Evolutionary conservation across 129 eudicot species (phyloP), one percentile per base, ranked within the genome.

Genomic region (Solidago caesia): DNA sequence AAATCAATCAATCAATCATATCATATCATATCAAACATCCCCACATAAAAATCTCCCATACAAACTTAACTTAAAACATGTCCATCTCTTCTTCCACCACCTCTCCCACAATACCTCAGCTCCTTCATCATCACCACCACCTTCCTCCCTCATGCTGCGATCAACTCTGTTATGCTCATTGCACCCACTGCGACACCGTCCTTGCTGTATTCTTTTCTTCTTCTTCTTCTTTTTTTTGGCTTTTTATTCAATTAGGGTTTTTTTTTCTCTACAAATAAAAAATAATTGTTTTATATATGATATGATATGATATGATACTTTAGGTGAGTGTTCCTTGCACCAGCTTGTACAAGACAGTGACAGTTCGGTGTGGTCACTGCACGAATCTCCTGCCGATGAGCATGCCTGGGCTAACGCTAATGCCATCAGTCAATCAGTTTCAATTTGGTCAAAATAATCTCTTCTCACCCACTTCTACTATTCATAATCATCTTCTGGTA

Each of bases 261-360:
- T 68, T 2, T 1, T 67, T 12, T 13, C 27, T 25, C 48, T 21
- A 21, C 21, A 21, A 21, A 21, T 21, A 21, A 21, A 45, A n/a
- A n/a, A 7, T 1, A 55, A 55, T 14, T 55, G 26, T 55, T 55
- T 55, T 13, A 45, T 45, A 45, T 21, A 21, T 21, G 21, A 55
- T 52, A 52, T 55, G 2, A 55, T 1, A 9, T 55, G 14, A 1
- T 55, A 1, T 55, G 5, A 4, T 55, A 55, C 21, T 21, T 55
- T 66, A 89, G 96, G 96, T 89, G 85, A 87, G 96, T 84, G 96
- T 89, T 64, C 96, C 96, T 64, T 77, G 90, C 77, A 82, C 88
- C n/a, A 89, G 88, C 81, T 87, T 89, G 92, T 89, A 78, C 77
- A 89, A 89, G 86, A 87, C 89, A 2, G 96, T 89, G 74, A 89